phyloP scores from a whole-genome alignment of 306 rosid species.

The Trifolium fragiferum region DNA sequence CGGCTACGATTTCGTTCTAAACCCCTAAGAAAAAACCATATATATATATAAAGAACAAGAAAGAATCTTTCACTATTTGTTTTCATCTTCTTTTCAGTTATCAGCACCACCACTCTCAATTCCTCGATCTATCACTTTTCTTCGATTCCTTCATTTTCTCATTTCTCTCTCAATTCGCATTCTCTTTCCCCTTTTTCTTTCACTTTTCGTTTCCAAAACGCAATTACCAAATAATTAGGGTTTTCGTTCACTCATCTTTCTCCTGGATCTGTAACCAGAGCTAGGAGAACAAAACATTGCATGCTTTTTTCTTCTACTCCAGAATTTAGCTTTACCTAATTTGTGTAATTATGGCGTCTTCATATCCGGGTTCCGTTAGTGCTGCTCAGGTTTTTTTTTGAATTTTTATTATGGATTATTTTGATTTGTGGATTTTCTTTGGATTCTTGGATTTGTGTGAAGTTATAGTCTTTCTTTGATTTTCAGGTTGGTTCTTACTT shows the following conservation, averaged over 20 bases:
- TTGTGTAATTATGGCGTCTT: conserved; percentile 56
- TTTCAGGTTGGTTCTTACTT: conserved; percentile 92
- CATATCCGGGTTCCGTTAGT: conserved; percentile 55
- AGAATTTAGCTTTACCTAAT: not conserved
- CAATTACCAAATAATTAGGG: conserved; percentile 42
- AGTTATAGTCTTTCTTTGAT: not conserved
- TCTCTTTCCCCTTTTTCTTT: not conserved
- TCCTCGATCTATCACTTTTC: conserved; percentile 30
- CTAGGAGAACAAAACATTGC: conserved; percentile 19
- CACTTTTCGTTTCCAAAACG: not conserved
- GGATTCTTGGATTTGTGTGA: not conserved
- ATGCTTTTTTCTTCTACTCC: conserved; percentile 23
- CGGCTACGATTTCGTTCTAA: conserved; percentile 32
- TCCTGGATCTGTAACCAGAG: conserved; percentile 48
- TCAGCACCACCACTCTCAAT: not conserved
- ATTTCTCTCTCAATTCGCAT: not conserved
- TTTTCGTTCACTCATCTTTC: conserved; percentile 27
- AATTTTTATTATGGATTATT: not conserved
- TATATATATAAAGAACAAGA: not conserved
- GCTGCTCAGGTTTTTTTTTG: conserved; percentile 60
- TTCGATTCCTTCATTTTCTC: not conserved
- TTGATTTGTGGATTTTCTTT: not conserved
- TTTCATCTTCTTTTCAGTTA: not conserved
- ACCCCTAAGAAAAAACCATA: not conserved
- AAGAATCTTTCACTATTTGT: conserved; percentile 17